Evolutionary conservation across 805 yeast species (phyloP).

Genomic region (Candida berthetii): DNA sequence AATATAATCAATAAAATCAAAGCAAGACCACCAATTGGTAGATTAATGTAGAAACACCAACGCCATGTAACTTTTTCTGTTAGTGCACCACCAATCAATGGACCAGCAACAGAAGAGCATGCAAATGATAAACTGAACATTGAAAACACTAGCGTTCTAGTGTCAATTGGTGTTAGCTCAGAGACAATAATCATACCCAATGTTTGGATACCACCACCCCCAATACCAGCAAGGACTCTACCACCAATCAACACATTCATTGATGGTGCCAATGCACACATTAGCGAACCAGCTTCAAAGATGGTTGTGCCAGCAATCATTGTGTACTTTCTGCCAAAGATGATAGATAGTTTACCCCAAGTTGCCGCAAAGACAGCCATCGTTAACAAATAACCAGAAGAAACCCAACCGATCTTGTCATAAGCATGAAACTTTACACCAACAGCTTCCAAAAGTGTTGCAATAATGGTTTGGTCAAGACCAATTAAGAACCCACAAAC

Average conservation of each 20-base stretch:
- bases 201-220: slow-evolving; percentile 64
- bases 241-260: slow-evolving; percentile 67
- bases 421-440: slow-evolving; percentile 43
- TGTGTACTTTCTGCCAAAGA: slow-evolving; percentile 50
- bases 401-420: slow-evolving; percentile 52
- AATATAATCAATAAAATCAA: slow-evolving; percentile 29
- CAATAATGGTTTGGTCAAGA: slow-evolving; percentile 53
- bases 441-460: slow-evolving; percentile 43
- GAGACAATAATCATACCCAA: slow-evolving; percentile 50
- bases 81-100: slow-evolving; percentile 62
- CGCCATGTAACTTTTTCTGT: slow-evolving; percentile 60
- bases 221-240: slow-evolving; percentile 64
- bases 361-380: slow-evolving; percentile 45
- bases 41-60: slow-evolving; percentile 69
- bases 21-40: slow-evolving; percentile 58
- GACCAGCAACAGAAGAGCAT: slow-evolving; percentile 51
- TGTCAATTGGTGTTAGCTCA: slow-evolving; percentile 34
- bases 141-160: slow-evolving; percentile 18
- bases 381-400: slow-evolving; percentile 48
- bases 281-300: slow-evolving; percentile 57
- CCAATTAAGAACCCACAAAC: slow-evolving; percentile 31
- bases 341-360: slow-evolving; percentile 54
- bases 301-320: slow-evolving; percentile 41
- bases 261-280: slow-evolving; percentile 45
- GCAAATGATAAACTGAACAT: slow-evolving; percentile 30